phyloP scores from a whole-genome alignment of 2,329 filamentous ascomycete species.

The Teratosphaeria nubilosa region DNA sequence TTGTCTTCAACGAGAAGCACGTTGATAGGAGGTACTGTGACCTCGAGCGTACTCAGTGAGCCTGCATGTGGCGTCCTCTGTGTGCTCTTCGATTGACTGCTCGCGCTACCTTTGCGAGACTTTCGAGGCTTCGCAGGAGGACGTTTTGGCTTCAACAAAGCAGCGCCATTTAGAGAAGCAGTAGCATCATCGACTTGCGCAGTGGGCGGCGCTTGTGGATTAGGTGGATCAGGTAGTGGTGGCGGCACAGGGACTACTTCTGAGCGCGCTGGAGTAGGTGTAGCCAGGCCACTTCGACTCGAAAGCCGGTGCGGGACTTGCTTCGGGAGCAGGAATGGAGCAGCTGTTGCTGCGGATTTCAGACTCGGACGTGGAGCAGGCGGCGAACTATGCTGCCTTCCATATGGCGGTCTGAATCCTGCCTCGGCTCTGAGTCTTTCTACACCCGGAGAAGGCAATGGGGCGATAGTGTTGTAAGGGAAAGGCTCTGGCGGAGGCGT shows the following conservation, averaged over 20 bases:
- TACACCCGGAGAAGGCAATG: conserved; percentile 73
- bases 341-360: conserved; percentile 20
- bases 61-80: conserved; percentile 8
- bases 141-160: conserved; percentile 8
- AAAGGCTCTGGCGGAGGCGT: conserved; percentile 13
- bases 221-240: not conserved
- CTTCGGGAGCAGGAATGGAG: conserved; percentile 31
- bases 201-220: not conserved
- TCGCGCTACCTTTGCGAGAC: conserved; percentile 7
- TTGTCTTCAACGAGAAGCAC: conserved; percentile 98
- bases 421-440: conserved; percentile 35
- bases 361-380: conserved; percentile 62
- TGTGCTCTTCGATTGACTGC: conserved; percentile 16
- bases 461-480: conserved; percentile 29
- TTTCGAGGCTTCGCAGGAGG: not conserved
- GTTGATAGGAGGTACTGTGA: conserved; percentile 72
- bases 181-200: conserved; percentile 12
- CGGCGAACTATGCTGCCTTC: conserved; percentile 62
- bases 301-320: conserved; percentile 30
- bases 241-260: conserved; percentile 1
- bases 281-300: conserved; percentile 23
- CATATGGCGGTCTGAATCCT: conserved; percentile 43
- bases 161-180: conserved; percentile 19
- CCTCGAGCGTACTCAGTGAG: not conserved
- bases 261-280: conserved; percentile 30